A percentile compares a stretch with the other conserved stretches of the same genome.
These are phyloP conservation scores for Candida easanensis DNA, from an alignment of 805 yeast species.

Conservation along the genomic window DNA sequence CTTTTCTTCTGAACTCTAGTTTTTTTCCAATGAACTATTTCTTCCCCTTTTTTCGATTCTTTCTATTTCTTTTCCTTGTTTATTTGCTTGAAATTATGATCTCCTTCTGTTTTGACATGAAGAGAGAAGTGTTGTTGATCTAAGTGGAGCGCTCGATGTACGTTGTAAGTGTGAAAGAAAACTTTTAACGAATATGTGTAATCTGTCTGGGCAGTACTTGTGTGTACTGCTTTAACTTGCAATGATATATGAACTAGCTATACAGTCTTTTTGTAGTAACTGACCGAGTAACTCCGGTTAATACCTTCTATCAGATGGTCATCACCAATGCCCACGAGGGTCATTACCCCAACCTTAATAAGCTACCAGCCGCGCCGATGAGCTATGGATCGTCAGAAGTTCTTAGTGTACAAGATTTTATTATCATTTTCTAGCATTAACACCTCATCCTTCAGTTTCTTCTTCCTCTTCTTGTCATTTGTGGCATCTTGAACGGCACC, in stretches of 20 bases:
- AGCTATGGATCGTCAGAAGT: no score
- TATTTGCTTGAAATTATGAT: neutral
- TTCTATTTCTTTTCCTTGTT: neutral
- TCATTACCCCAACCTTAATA: no score
- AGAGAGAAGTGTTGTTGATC: neutral
- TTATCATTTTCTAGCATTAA: neutral
- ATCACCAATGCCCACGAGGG: no score
- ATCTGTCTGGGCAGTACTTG: neutral
- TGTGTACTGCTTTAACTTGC: neutral
- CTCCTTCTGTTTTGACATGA: neutral
- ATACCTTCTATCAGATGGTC: no score
- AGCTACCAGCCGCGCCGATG: no score
- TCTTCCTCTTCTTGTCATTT: constrained; percentile 65
- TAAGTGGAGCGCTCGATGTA: neutral
- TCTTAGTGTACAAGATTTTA: no score
- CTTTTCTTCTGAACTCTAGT: constrained; percentile 5
- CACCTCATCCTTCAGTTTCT: constrained; percentile 11
- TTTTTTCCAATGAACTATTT: constrained; percentile 1
- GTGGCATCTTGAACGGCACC: constrained; percentile 90
- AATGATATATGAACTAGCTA: neutral
- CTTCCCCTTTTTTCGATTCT: neutral
- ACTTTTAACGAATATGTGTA: neutral
- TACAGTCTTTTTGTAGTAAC: neutral
- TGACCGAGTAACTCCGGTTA: no score
- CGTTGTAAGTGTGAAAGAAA: neutral